Evolutionary conservation across 176 grass and related monocot genomes (phyloP).

Genomic region (Musa schizocarpa): DNA sequence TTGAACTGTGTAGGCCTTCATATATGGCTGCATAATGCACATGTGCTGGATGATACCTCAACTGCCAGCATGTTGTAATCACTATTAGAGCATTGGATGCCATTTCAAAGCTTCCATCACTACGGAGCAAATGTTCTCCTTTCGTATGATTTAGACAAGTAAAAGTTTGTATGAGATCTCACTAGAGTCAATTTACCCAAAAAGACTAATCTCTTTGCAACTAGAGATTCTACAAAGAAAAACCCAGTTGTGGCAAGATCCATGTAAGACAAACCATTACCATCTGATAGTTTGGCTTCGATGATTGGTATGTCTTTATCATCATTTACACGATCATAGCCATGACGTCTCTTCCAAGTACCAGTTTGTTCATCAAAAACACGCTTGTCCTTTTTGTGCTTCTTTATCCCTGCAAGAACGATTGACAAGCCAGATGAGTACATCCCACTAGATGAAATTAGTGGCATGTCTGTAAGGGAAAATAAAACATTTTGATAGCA

Average conservation of each 20-base stretch:
- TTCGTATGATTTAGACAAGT: too few species aligned
- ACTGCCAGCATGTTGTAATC: too few species aligned
- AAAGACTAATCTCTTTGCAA: too few species aligned
- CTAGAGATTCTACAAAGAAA: background rate
- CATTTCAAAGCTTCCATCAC: too few species aligned
- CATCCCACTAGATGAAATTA: background rate
- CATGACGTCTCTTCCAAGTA: slow-evolving; percentile 73
- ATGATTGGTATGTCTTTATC: slow-evolving; percentile 81
- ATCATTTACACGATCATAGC: slow-evolving; percentile 94
- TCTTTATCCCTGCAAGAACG: slow-evolving; percentile 47
- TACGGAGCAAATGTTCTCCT: too few species aligned
- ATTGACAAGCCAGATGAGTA: background rate
- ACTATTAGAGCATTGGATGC: too few species aligned
- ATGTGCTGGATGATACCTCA: too few species aligned
- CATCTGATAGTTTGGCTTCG: slow-evolving; percentile 64
- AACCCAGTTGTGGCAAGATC: background rate
- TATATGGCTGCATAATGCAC: too few species aligned
- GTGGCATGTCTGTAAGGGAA: background rate
- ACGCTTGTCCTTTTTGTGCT: slow-evolving; percentile 77
- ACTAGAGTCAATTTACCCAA: too few species aligned
- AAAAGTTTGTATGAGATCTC: too few species aligned
- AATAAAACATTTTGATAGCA: background rate
- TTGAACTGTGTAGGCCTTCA: too few species aligned
- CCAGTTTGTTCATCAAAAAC: slow-evolving; percentile 72
- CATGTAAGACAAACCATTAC: slow-evolving; percentile 22